phyloP scores from a whole-genome alignment of 768 basidiomycete species.

The Tephrocybe rancida region DNA sequence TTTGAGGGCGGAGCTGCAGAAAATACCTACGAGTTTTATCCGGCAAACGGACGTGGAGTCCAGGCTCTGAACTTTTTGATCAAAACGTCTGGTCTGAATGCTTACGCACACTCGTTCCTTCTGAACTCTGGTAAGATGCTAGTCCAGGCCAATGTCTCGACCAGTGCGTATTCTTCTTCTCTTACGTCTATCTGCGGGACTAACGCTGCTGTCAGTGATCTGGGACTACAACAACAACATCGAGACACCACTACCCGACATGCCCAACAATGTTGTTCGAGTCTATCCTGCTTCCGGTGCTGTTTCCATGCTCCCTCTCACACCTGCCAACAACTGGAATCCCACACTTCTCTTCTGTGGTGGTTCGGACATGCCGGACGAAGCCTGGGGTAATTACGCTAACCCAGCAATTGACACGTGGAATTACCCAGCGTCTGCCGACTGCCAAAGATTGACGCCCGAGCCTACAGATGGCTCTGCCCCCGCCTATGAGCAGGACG shows the following conservation, averaged over 20 bases:
- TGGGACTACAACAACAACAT: constrained; percentile 58
- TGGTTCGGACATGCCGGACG: constrained; percentile 76
- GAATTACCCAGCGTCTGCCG: constrained; percentile 65
- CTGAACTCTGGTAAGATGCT: constrained; percentile 79
- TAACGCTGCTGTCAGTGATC: constrained; percentile 27
- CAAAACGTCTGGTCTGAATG: constrained; percentile 76
- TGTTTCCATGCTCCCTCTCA: constrained; percentile 86
- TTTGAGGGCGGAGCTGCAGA: constrained; percentile 72
- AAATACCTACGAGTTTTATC: constrained; percentile 84
- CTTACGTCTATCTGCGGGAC: not conserved
- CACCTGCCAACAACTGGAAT: constrained; percentile 82
- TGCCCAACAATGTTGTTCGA: constrained; percentile 74
- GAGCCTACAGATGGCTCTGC: constrained; percentile 72
- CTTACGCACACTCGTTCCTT: constrained; percentile 74
- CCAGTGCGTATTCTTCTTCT: constrained; percentile 48
- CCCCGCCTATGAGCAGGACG: constrained; percentile 67
- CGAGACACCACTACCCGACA: constrained; percentile 67
- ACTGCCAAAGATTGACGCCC: constrained; percentile 85
- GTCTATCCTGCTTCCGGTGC: constrained; percentile 92
- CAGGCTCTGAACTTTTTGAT: constrained; percentile 70
- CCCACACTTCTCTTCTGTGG: constrained; percentile 91
- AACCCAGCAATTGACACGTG: constrained; percentile 74
- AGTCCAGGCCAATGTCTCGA: constrained; percentile 80
- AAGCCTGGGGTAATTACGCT: constrained; percentile 75
- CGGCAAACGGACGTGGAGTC: constrained; percentile 50